A percentile compares a stretch with the other conserved stretches of the same genome.
Evolutionary conservation across 768 basidiomycete genomes (phyloP).

Genomic region (Leucosporidium creatinivorum): DNA sequence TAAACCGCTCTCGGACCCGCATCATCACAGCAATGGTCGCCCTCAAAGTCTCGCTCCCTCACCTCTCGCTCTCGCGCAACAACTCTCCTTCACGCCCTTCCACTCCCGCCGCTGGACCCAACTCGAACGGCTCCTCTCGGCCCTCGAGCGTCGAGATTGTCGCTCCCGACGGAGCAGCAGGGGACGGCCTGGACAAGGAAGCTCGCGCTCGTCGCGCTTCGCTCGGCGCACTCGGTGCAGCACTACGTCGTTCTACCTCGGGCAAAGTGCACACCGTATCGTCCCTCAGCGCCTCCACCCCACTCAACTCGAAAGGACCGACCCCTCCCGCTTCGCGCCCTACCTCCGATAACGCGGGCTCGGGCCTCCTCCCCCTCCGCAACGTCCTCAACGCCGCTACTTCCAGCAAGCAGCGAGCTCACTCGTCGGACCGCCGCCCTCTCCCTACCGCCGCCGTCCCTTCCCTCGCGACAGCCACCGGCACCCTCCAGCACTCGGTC

Average conservation of each 20-base stretch:
- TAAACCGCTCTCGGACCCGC: neutral
- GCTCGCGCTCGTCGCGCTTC: neutral
- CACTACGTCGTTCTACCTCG: conserved; percentile 6
- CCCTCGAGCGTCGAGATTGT: neutral
- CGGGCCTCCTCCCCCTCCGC: neutral
- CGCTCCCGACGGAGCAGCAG: neutral
- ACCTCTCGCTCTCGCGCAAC: conserved; percentile 25
- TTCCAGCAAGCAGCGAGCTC: conserved; percentile 1
- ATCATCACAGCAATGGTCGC: neutral
- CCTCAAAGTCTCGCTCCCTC: conserved; percentile 1
- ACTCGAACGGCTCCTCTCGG: conserved; percentile 7
- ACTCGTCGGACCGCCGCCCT: conserved; percentile 14
- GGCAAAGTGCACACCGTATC: conserved; percentile 2
- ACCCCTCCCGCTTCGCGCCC: conserved; percentile 3
- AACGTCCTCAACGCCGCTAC: neutral
- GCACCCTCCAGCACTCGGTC: neutral
- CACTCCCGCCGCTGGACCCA: neutral
- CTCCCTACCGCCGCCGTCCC: neutral
- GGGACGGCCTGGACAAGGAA: neutral
- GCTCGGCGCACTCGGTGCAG: neutral
- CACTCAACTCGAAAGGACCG: neutral
- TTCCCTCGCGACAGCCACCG: neutral
- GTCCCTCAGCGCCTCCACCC: conserved; percentile 6
- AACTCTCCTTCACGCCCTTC: conserved; percentile 17
- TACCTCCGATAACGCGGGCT: conserved; percentile 2